Conservation (phyloP, 805 yeast genomes). For the Candida ficus region DNA sequence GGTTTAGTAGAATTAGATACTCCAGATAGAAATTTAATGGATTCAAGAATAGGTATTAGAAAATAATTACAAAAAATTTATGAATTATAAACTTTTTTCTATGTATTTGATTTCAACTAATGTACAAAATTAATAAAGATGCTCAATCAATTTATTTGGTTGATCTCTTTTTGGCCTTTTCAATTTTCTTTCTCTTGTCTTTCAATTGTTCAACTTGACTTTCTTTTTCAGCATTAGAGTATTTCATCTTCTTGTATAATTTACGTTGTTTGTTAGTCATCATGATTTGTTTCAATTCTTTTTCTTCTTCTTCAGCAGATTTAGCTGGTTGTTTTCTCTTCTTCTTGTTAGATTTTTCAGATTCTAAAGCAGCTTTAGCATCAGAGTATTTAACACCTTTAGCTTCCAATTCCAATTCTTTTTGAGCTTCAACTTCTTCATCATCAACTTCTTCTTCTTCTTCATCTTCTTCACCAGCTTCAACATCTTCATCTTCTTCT, state of each 20-base stretch:
- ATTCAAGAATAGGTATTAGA: constrained; percentile 50
- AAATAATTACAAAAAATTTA: not conserved
- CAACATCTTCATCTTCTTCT: constrained; percentile 46
- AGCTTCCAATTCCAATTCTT: constrained; percentile 87
- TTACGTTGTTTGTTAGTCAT: constrained; percentile 96
- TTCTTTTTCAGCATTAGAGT: constrained; percentile 80
- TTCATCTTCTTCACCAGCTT: constrained; percentile 38
- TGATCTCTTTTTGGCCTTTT: constrained; percentile 37
- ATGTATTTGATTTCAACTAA: not conserved
- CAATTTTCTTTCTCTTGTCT: constrained; percentile 65
- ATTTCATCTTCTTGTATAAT: constrained; percentile 91
- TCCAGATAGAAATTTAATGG: constrained; percentile 80
- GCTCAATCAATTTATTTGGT: constrained; percentile 4
- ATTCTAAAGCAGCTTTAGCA: constrained; percentile 33
- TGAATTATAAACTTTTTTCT: too few relatives aligned
- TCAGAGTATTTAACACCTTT: constrained; percentile 79
- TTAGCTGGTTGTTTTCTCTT: constrained; percentile 32
- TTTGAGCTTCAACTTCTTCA: constrained; percentile 57
- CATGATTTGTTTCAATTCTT: constrained; percentile 92
- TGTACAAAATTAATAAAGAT: constrained; percentile 1
- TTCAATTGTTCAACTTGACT: constrained; percentile 62
- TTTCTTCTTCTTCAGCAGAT: constrained; percentile 63
- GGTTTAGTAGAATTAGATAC: constrained; percentile 65
- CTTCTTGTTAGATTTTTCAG: constrained; percentile 28
- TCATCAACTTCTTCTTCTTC: constrained; percentile 52